Evolutionary conservation across 2,329 filamentous ascomycete genomes (phyloP).

Genomic region (Corniculantispora saksenae): DNA sequence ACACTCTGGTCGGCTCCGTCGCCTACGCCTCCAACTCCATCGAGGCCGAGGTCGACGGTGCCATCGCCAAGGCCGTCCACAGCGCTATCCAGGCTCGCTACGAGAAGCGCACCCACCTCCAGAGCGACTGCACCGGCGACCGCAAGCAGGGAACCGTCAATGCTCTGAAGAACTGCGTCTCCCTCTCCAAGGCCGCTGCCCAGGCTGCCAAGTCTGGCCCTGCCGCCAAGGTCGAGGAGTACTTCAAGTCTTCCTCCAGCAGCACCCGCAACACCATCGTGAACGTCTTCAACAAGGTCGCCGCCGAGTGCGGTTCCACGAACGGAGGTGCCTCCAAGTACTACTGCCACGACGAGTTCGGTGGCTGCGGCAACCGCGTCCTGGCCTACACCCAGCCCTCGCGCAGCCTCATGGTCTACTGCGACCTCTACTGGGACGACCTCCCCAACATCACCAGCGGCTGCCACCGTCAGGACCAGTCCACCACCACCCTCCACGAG

Average conservation of each 20-base stretch:
- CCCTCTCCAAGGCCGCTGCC: constrained; percentile 53
- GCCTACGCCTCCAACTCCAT: constrained; percentile 58
- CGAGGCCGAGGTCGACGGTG: constrained; percentile 51
- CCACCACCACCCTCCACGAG: constrained; percentile 19
- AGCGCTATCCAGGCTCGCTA: constrained; percentile 39
- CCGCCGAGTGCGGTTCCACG: constrained; percentile 51
- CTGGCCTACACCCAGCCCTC: constrained; percentile 21
- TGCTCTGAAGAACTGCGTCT: constrained; percentile 47
- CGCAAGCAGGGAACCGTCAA: not conserved
- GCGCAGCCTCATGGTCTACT: constrained; percentile 18
- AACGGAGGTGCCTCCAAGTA: constrained; percentile 47
- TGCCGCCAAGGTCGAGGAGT: constrained; percentile 55
- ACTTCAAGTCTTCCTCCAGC: constrained; percentile 61
- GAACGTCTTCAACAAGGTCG: constrained; percentile 46
- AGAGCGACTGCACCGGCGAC: constrained; percentile 41
- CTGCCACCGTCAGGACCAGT: constrained; percentile 20
- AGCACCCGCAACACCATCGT: constrained; percentile 47
- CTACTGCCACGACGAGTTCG: constrained; percentile 56
- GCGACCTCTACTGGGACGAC: constrained; percentile 15
- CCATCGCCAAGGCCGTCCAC: constrained; percentile 47
- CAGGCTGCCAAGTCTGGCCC: constrained; percentile 50
- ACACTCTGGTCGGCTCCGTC: constrained; percentile 55
- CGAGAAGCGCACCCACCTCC: constrained; percentile 47
- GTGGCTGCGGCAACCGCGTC: constrained; percentile 44
- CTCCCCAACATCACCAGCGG: constrained; percentile 21